phyloP scores from a whole-genome alignment of 805 yeast genomes.

The Starmerella stigmatis region DNA sequence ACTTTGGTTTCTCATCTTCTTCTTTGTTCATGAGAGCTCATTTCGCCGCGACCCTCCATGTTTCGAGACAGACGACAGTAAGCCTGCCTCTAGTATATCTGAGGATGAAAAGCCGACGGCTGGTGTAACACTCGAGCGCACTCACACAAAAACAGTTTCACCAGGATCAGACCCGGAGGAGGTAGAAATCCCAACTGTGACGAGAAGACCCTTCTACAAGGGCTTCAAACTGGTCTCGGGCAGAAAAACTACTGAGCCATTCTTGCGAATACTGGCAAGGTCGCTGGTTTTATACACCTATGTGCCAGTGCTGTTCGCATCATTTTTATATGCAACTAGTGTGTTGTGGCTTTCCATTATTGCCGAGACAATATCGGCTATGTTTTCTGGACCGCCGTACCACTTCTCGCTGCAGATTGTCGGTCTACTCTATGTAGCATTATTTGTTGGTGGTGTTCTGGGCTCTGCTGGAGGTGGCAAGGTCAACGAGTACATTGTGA shows the following conservation, averaged over 20 bases:
- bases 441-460: neutral
- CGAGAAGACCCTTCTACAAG: neutral
- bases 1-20: neutral
- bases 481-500: neutral
- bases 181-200: too few species aligned
- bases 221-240: neutral
- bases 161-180: neutral
- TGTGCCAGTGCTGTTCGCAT: neutral
- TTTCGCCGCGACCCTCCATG: neutral
- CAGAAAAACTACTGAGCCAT: neutral
- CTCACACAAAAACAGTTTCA: too few species aligned
- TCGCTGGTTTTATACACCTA: neutral
- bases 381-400: neutral
- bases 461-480: conserved; percentile 1
- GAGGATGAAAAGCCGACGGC: neutral
- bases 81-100: too few species aligned
- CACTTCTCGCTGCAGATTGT: neutral
- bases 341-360: conserved; percentile 1
- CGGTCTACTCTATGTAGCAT: neutral
- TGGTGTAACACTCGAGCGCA: too few species aligned
- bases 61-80: too few species aligned
- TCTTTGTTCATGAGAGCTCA: conserved; percentile 1
- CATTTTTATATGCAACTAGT: neutral
- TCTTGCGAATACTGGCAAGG: neutral
- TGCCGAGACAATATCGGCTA: conserved; percentile 2